Evolutionary conservation across 2,329 filamentous ascomycete genomes (phyloP).

Genomic region (Botrytis aclada): DNA sequence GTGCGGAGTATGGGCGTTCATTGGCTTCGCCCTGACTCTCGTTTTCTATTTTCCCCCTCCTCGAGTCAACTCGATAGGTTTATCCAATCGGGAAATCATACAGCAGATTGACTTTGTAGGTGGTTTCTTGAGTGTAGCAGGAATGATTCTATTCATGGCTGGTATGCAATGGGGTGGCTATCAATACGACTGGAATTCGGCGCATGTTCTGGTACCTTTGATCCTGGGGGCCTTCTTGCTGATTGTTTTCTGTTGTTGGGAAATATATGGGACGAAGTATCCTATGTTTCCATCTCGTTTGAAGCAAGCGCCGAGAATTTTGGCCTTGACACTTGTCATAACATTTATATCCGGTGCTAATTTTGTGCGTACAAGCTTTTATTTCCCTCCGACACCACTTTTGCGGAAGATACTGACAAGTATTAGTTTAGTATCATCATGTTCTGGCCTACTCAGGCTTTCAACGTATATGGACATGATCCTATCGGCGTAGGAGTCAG

Average conservation of each 20-base stretch:
- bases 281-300: constrained; percentile 50
- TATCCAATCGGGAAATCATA: constrained; percentile 42
- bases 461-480: constrained; percentile 64
- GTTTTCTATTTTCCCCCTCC: constrained; percentile 54
- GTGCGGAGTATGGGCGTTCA: constrained; percentile 50
- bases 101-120: constrained; percentile 50
- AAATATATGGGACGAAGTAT: constrained; percentile 48
- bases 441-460: constrained; percentile 60
- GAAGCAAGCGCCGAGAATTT: constrained; percentile 51
- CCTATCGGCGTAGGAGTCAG: constrained; percentile 62
- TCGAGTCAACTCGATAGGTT: constrained; percentile 42
- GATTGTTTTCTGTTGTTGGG: constrained; percentile 52
- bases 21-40: constrained; percentile 50
- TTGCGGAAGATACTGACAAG: neutral
- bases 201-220: constrained; percentile 53
- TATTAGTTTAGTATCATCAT: constrained; percentile 40
- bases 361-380: constrained; percentile 30
- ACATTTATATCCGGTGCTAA: constrained; percentile 59
- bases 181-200: constrained; percentile 53
- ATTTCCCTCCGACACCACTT: neutral
- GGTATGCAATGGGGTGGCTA: constrained; percentile 57
- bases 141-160: constrained; percentile 50
- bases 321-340: constrained; percentile 53
- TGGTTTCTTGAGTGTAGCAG: constrained; percentile 48
- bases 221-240: constrained; percentile 47